These are phyloP conservation scores for Corinectria fuckeliana DNA, from an alignment of 2,329 filamentous ascomycete genomes.

Conservation along the genomic window DNA sequence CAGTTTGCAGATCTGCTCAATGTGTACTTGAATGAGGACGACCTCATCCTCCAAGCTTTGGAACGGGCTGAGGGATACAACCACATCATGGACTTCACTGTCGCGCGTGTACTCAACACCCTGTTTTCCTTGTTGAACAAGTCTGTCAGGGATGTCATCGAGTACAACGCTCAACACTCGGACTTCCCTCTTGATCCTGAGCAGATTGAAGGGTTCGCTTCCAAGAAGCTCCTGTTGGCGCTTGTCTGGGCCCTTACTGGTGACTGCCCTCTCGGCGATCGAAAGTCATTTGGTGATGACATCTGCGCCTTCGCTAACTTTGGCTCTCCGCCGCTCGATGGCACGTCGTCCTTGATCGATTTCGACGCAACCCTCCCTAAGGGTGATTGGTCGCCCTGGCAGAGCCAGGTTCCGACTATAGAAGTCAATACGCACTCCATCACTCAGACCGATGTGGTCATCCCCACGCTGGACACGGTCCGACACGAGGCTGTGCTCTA, in stretches of 20 bases:
- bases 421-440: constrained; percentile 99
- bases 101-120: constrained; percentile 87
- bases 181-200: constrained; percentile 93
- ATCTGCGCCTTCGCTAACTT: constrained; percentile 84
- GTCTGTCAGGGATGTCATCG: constrained; percentile 86
- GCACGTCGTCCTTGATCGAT: constrained; percentile 88
- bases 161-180: constrained; percentile 93
- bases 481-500: constrained; percentile 99
- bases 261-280: constrained; percentile 87
- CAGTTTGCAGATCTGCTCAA: constrained; percentile 82
- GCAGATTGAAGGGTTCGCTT: constrained; percentile 85
- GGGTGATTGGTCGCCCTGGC: constrained; percentile 91
- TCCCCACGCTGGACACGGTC: constrained; percentile 95
- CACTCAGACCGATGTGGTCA: constrained; percentile 97
- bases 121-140: constrained; percentile 97
- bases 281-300: constrained; percentile 88
- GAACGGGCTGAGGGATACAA: constrained; percentile 79
- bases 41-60: constrained; percentile 81
- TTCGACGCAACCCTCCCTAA: constrained; percentile 89
- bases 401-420: constrained; percentile 89
- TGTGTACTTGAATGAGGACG: constrained; percentile 75
- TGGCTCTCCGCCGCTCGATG: constrained; percentile 80
- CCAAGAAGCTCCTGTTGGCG: constrained; percentile 92
- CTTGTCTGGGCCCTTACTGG: constrained; percentile 96
- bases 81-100: constrained; percentile 99